Conservation (phyloP, 2,329 filamentous ascomycete genomes). For the Paraconiothyrium brasiliense region DNA sequence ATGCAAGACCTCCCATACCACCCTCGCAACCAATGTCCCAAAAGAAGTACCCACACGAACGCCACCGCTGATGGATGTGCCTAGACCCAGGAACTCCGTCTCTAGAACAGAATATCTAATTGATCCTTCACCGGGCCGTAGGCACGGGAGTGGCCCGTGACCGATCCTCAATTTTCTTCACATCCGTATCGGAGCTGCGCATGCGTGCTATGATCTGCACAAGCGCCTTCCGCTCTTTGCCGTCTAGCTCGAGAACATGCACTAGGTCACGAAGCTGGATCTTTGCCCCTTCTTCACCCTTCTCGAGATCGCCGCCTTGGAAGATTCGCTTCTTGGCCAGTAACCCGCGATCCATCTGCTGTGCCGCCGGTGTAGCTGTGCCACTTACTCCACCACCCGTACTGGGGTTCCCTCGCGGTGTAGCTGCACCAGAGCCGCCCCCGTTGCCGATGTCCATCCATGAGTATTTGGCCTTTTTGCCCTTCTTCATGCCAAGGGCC, state of each 20-base stretch:
- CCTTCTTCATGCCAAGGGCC: conserved; percentile 64
- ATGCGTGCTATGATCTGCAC: conserved; percentile 41
- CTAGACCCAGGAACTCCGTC: neutral
- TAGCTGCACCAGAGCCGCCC: conserved; percentile 47
- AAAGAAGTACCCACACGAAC: neutral
- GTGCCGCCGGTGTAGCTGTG: conserved; percentile 34
- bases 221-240: conserved; percentile 68
- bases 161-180: conserved; percentile 25
- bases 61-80: conserved; percentile 14
- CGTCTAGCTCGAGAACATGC: conserved; percentile 80
- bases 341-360: conserved; percentile 51
- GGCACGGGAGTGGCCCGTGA: neutral
- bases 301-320: conserved; percentile 57
- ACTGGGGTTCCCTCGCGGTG: conserved; percentile 40
- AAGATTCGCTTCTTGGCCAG: conserved; percentile 69
- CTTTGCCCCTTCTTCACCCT: conserved; percentile 80
- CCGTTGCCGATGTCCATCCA: conserved; percentile 72
- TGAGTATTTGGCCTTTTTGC: conserved; percentile 75
- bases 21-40: neutral
- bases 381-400: conserved; percentile 35
- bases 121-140: conserved; percentile 4
- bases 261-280: conserved; percentile 89
- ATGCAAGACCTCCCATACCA: neutral
- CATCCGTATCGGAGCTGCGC: conserved; percentile 42
- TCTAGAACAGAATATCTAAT: neutral